Evolutionary conservation across 2,329 filamentous ascomycete species (phyloP).

Genomic region (Venturiaceae sp.): DNA sequence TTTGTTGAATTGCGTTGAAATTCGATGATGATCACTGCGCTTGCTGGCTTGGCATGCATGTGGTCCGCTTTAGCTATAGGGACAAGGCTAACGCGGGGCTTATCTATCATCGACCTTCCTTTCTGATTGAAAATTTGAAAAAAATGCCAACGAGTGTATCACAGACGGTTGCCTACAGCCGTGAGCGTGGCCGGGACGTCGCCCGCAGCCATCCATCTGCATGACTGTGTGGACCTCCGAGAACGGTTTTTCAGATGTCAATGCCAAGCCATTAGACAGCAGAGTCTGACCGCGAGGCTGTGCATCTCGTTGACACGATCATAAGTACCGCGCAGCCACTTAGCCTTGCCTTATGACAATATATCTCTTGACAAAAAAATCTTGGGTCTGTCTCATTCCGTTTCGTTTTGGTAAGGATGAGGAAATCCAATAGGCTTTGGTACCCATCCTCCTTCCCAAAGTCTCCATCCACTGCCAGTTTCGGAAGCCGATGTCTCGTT

Average conservation of each 20-base stretch:
- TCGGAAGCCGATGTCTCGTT: not conserved
- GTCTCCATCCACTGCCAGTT: not conserved
- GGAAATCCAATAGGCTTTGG: not conserved
- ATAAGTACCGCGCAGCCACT: no score
- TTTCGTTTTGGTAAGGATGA: not conserved
- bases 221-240: not conserved
- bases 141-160: no score
- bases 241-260: not conserved
- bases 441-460: constrained; percentile 3
- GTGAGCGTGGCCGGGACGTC: no score
- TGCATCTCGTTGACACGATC: not conserved
- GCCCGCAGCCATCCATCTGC: no score
- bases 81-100: not conserved
- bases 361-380: no score
- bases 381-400: no score
- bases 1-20: not conserved
- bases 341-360: no score
- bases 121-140: not conserved
- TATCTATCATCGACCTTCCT: not conserved
- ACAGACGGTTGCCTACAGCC: not conserved
- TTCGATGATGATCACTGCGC: not conserved
- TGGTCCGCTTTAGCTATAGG: not conserved
- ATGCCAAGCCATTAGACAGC: not conserved
- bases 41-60: not conserved
- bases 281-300: not conserved